Evolutionary conservation across 371 early-diverging fungal species (phyloP), one percentile per base, ranked within the genome.

Genomic region (Mortierella sp.): DNA sequence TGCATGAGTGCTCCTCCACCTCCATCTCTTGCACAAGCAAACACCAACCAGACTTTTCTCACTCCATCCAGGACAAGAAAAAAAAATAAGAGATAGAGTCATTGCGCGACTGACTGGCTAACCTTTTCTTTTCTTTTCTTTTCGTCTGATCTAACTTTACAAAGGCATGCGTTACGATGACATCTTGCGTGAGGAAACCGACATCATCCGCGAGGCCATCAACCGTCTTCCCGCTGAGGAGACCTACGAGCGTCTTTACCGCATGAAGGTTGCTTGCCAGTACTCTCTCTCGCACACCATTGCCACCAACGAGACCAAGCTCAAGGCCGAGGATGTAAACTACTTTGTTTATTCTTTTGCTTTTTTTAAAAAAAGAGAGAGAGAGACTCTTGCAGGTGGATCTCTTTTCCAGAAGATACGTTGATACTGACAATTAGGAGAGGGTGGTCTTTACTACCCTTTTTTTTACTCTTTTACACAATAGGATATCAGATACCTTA

Each of bases 101-200:
- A 9, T 37, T 37, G 37, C 26, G 28, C 30, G 29, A 57, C 57
- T 57, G n/a, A 57, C 21, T 57, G n/a, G n/a, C n/a, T 14, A 12
- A 7, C 60, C n/a, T 60, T 0, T n/a, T 46, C 28, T 12, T 16
- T 46, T n/a, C 28, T 16, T 25, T 19, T 43, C 23, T 44, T 1
- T 19, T 19, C 18, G 4, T 53, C 11, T 53, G 18, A 12, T 53
- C 25, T 21, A 21, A 19, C 45, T 47, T 47, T 6, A 11, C 15
- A n/a, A 30, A 94, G 98, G 98, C 76, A 88, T 97, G 60, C 86
- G 90, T 53, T 94, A 92, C 75, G 98, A 98, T 86, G 98, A 98
- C 82, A 82, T 97, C 66, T 84, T 97, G 83, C 88, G 90, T 57
- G 96, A 96, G 65, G 97, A 98, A 82, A 91, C 85, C 60, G 90